Percentiles rank a stretch among this genome's conserved stretches.
phyloP scores from a whole-genome alignment of 2,329 filamentous ascomycete species.

The Stromatinia cepivora region DNA sequence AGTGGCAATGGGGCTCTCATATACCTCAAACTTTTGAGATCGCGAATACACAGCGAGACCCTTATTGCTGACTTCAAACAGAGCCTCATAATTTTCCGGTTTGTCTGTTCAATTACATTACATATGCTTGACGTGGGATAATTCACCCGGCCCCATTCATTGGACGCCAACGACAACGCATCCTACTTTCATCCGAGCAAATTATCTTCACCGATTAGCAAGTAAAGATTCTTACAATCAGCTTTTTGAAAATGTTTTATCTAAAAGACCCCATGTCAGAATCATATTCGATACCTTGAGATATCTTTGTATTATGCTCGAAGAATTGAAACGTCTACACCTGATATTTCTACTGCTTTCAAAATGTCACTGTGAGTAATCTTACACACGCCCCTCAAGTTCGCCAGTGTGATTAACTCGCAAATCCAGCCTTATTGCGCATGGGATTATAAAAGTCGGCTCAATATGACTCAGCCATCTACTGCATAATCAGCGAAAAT shows the following conservation, averaged over 20 bases:
- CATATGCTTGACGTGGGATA: not conserved
- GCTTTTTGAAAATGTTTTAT: too few species aligned
- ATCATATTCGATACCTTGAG: not conserved
- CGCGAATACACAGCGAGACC: not conserved
- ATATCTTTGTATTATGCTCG: too few species aligned
- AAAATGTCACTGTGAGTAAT: not conserved
- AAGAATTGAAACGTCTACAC: not conserved
- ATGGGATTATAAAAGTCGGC: too few species aligned
- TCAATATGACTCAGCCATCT: too few species aligned
- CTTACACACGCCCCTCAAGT: not conserved
- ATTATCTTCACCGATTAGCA: conserved; percentile 1
- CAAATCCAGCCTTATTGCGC: not conserved
- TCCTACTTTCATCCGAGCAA: not conserved
- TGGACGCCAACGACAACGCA: conserved; percentile 3
- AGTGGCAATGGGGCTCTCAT: not conserved
- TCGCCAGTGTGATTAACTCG: too few species aligned
- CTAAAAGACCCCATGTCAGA: too few species aligned
- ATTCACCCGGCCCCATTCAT: not conserved
- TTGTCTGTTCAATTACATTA: not conserved
- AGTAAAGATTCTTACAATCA: not conserved
- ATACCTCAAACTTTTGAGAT: not conserved
- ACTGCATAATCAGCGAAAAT: too few species aligned
- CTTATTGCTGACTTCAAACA: not conserved
- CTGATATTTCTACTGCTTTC: not conserved
- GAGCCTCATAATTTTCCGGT: conserved; percentile 7